Conservation (phyloP, 2,329 filamentous ascomycete species). For the Fusarium virguliforme region DNA sequence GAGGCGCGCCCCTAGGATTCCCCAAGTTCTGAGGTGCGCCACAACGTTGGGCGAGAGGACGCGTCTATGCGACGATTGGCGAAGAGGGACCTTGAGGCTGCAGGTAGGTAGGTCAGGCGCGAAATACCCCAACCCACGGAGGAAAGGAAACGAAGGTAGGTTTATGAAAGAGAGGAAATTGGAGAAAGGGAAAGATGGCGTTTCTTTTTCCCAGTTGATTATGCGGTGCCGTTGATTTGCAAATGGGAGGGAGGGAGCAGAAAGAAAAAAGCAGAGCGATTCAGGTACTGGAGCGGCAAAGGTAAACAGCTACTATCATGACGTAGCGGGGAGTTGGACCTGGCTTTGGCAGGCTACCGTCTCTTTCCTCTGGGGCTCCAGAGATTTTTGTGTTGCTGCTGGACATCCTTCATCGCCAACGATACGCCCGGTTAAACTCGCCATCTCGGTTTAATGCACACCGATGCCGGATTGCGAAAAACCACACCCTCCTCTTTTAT, state of each 20-base stretch:
- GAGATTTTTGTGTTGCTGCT: constrained; percentile 44
- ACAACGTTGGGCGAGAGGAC: constrained; percentile 38
- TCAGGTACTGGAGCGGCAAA: constrained; percentile 31
- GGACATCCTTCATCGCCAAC: constrained; percentile 27
- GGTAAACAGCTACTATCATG: constrained; percentile 33
- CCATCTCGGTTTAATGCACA: constrained; percentile 46
- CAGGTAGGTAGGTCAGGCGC: constrained; percentile 14
- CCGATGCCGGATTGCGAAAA: constrained; percentile 41
- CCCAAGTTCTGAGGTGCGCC: constrained; percentile 37
- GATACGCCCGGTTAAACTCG: constrained; percentile 32
- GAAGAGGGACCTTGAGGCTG: constrained; percentile 8
- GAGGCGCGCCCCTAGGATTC: constrained; percentile 9
- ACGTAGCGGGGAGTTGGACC: constrained; percentile 38
- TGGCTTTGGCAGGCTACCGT: background rate
- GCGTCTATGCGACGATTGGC: constrained; percentile 36
- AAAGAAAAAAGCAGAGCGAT: constrained; percentile 23
- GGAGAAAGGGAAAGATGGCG: background rate
- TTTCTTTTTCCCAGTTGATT: background rate
- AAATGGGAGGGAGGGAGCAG: background rate
- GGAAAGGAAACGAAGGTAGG: constrained; percentile 11
- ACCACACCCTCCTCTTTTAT: constrained; percentile 16
- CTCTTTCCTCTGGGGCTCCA: constrained; percentile 33
- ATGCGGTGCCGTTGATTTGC: constrained; percentile 6
- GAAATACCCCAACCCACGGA: constrained; percentile 9
- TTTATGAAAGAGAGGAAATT: constrained; percentile 23